Conservation (phyloP, 2,329 filamentous ascomycete genomes). For the Aspergillus proliferans region DNA sequence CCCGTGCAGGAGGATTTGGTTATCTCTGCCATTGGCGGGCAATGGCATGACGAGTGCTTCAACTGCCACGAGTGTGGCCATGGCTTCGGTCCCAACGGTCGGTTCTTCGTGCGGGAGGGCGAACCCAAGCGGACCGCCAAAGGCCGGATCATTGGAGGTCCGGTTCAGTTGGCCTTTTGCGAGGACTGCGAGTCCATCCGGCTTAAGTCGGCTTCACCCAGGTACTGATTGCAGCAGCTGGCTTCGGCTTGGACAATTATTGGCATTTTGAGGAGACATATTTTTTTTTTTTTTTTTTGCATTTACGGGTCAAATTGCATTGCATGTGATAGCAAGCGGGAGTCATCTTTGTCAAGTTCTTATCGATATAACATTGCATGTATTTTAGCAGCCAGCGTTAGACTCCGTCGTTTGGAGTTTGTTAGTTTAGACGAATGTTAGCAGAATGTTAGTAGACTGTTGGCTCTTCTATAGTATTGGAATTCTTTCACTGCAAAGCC, state of each 20-base stretch:
- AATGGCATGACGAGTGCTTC: conserved; percentile 95
- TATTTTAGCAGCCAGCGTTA: neutral
- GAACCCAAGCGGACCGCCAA: conserved; percentile 40
- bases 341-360: neutral
- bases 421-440: conserved; percentile 1
- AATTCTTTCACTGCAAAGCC: neutral
- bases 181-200: conserved; percentile 57
- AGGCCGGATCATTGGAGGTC: conserved; percentile 41
- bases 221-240: conserved; percentile 7
- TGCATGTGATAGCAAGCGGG: conserved; percentile 5
- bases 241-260: neutral
- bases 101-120: conserved; percentile 57
- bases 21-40: conserved; percentile 76
- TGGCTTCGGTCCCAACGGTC: conserved; percentile 53
- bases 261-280: neutral
- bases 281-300: conserved; percentile 4
- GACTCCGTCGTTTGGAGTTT: neutral
- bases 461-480: neutral
- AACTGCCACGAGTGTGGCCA: conserved; percentile 64
- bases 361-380: neutral
- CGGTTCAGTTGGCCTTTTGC: conserved; percentile 55
- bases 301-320: conserved; percentile 2
- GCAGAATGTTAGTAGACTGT: neutral
- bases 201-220: conserved; percentile 47
- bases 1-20: conserved; percentile 88